Percentiles rank a stretch among this genome's conserved stretches.
Evolutionary conservation across 768 basidiomycete species (phyloP).

Genomic region (Butyriboletus loyo): DNA sequence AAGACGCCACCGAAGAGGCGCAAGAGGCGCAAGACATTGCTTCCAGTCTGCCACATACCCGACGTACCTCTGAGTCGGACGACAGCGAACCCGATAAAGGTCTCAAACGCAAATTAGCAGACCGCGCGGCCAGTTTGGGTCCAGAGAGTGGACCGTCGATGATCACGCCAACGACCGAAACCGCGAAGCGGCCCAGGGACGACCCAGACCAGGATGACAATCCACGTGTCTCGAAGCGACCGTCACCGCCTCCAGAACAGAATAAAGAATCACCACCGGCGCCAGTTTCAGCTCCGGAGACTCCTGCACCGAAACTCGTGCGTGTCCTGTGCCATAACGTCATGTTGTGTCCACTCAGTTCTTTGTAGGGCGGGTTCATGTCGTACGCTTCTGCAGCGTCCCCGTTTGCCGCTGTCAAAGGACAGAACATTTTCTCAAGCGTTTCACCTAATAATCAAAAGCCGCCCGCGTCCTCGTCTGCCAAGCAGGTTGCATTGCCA

Average conservation of each 20-base stretch:
- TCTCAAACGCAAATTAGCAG: conserved; percentile 65
- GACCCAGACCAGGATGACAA: conserved; percentile 62
- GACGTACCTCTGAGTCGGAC: conserved; percentile 44
- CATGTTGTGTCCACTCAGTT: conserved; percentile 10
- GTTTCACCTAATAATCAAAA: conserved; percentile 26
- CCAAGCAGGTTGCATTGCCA: conserved; percentile 16
- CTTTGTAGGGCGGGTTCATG: conserved; percentile 65
- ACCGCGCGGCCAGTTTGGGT: conserved; percentile 64
- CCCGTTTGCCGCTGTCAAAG: conserved; percentile 72
- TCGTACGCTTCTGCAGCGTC: conserved; percentile 74
- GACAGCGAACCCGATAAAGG: conserved; percentile 52
- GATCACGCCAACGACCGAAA: conserved; percentile 31
- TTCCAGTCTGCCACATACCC: conserved; percentile 23
- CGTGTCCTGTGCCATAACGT: conserved; percentile 21
- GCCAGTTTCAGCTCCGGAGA: conserved; percentile 8
- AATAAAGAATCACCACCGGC: conserved; percentile 17
- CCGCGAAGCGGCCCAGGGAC: conserved; percentile 59
- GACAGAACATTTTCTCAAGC: conserved; percentile 49
- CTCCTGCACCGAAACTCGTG: conserved; percentile 47
- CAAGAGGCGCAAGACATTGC: conserved; percentile 31
- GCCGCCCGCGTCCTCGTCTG: conserved; percentile 26
- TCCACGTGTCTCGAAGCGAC: conserved; percentile 55
- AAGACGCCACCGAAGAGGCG: conserved; percentile 26
- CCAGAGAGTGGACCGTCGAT: conserved; percentile 35
- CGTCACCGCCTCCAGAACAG: conserved; percentile 67